phyloP scores from a whole-genome alignment of 2,329 filamentous ascomycete species.

The Colletotrichum theobromicola region DNA sequence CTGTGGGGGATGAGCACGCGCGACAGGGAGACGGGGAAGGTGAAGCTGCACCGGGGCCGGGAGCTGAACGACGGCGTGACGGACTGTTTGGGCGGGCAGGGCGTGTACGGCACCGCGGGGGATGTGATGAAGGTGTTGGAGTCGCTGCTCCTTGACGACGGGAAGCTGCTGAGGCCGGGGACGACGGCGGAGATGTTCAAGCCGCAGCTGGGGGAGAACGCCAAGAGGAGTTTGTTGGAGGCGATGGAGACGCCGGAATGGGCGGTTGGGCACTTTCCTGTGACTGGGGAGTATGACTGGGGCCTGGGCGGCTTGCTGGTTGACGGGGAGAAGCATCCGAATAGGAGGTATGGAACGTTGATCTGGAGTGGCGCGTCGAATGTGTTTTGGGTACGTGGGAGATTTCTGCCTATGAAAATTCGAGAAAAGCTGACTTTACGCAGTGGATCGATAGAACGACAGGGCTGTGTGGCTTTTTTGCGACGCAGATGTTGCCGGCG shows the following conservation, averaged over 20 bases:
- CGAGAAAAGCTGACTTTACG: neutral
- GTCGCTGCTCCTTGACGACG: slow-evolving; percentile 54
- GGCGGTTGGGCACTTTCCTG: slow-evolving; percentile 31
- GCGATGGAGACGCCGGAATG: slow-evolving; percentile 30
- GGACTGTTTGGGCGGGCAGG: slow-evolving; percentile 38
- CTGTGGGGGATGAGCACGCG: slow-evolving; percentile 23
- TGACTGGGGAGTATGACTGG: slow-evolving; percentile 42
- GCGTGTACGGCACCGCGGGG: slow-evolving; percentile 35
- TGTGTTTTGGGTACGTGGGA: slow-evolving; percentile 46
- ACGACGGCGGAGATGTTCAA: slow-evolving; percentile 51
- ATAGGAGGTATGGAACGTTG: slow-evolving; percentile 43
- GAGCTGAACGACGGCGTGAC: slow-evolving; percentile 20
- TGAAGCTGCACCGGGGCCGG: neutral
- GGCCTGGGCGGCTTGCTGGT: slow-evolving; percentile 48
- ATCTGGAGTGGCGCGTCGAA: slow-evolving; percentile 52
- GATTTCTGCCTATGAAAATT: no score
- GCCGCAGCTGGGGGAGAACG: slow-evolving; percentile 43
- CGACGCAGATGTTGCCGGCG: slow-evolving; percentile 45
- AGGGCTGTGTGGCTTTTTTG: slow-evolving; percentile 46
- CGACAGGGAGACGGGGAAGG: slow-evolving; percentile 8
- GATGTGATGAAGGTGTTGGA: slow-evolving; percentile 50
- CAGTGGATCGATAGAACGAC: slow-evolving; percentile 38
- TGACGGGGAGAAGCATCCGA: slow-evolving; percentile 37
- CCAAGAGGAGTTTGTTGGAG: slow-evolving; percentile 25
- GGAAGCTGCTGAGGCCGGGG: slow-evolving; percentile 45